Base-by-base conservation (phyloP, 768 basidiomycete species). In the Tylopilus subfusipes region DNA sequence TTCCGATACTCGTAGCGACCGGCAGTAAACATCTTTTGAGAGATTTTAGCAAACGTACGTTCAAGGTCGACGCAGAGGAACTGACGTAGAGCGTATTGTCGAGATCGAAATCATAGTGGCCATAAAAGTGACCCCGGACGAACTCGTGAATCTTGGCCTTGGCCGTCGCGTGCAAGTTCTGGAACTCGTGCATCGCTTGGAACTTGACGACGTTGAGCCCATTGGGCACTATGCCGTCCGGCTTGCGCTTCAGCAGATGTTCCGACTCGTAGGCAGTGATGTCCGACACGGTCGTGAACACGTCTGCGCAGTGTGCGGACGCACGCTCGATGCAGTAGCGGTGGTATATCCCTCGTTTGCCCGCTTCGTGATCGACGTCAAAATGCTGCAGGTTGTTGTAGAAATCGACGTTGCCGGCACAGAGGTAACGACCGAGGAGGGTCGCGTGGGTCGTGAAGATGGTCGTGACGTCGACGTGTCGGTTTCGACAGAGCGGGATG, bases 301-400 rank as follows among this genome's bases (percentile, higher is more conserved):
- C 97, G 68, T 99, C 97, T 4, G 95, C 87, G 59, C 94, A 97
- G 66, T 99, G 97, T 1, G 95, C 80, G 1, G 96, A 83, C 5
- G 91, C 89, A 48, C 97, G 85, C 70, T 99, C 97, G 70, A 99
- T 94, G 72, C 97, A 99, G 76, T 99, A 98, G 44, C 87, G 73
- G 70, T 99, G 97, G 73, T 99, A 99, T 69, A 99, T 99, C 16
- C 97, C 97, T 56, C 97, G 85, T 75, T 98, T 98, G 39, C 97
- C 97, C 0, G 97, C 97, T 73, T 99, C 97, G 68, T 98, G 96
- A 65, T 99, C 97, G 56, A 98, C 97, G 62, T 99, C 97, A 70
- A 99, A 99, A 78, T 98, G 98, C 71, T 96, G 93, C 19, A 99
- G 80, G 71, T 99, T 98, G 78, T 98, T 99, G 82, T 99, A 99